Percentiles rank a stretch among this genome's conserved stretches.
Conservation (phyloP, 2,329 filamentous ascomycete species). For the Xylaria sp. region DNA sequence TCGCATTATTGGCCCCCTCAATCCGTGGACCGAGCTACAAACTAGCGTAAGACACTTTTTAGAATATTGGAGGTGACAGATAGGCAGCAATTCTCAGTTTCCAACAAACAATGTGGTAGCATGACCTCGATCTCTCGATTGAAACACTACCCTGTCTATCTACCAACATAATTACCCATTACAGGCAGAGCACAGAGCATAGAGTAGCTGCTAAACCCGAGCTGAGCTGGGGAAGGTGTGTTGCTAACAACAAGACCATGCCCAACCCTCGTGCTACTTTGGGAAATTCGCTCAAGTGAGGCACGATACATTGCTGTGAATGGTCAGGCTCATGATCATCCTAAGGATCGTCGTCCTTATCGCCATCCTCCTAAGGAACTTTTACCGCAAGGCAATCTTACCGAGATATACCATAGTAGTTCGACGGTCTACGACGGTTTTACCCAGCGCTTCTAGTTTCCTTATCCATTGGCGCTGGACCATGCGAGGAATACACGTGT, state of each 20-base stretch:
- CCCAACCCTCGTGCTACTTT: background rate
- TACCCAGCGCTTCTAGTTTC: background rate
- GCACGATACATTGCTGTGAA: background rate
- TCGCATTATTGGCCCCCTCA: constrained; percentile 18
- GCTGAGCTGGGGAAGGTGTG: background rate
- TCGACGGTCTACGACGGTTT: background rate
- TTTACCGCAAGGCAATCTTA: background rate
- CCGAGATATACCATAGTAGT: background rate
- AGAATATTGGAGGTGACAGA: constrained; percentile 12
- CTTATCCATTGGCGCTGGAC: constrained; percentile 8
- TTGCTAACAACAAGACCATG: background rate
- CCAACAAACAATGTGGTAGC: constrained; percentile 9
- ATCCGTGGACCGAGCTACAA: constrained; percentile 20
- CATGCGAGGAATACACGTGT: constrained; percentile 17
- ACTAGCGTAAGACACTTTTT: constrained; percentile 8
- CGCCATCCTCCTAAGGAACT: background rate
- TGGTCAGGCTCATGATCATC: background rate
- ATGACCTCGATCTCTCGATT: constrained; percentile 16
- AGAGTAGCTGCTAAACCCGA: background rate
- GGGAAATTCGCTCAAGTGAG: constrained; percentile 16
- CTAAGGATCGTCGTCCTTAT: background rate
- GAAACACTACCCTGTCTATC: constrained; percentile 23
- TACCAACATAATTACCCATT: background rate
- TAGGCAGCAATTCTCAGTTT: constrained; percentile 32
- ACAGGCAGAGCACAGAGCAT: background rate